phyloP scores from a whole-genome alignment of 2,329 filamentous ascomycete genomes.

The Fusarium sacchari region DNA sequence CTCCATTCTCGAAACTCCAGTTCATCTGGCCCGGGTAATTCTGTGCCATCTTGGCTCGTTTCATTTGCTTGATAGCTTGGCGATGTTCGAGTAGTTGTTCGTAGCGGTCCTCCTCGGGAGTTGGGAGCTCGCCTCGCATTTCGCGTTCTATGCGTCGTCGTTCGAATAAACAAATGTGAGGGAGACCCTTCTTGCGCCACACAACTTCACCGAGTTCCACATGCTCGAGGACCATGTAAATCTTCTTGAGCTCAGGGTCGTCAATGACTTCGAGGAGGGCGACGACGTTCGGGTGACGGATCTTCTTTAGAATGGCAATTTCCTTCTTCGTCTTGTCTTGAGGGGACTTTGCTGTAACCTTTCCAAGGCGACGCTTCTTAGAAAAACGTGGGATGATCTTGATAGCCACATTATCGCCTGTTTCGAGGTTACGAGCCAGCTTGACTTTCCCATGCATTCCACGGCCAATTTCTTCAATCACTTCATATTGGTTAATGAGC shows the following conservation, averaged over 20 bases:
- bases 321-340: slow-evolving; percentile 91
- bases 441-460: slow-evolving; percentile 99
- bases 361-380: slow-evolving; percentile 90
- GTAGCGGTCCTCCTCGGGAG: slow-evolving; percentile 69
- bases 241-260: slow-evolving; percentile 94
- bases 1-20: slow-evolving; percentile 88
- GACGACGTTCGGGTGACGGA: slow-evolving; percentile 96
- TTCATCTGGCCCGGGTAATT: slow-evolving; percentile 65
- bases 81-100: slow-evolving; percentile 68
- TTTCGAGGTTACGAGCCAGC: slow-evolving; percentile 82
- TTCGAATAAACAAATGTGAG: slow-evolving; percentile 85
- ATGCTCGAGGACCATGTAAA: slow-evolving; percentile 97
- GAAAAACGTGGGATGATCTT: slow-evolving; percentile 98
- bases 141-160: slow-evolving; percentile 82
- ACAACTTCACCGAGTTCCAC: slow-evolving; percentile 93
- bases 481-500: slow-evolving; percentile 96
- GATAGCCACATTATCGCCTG: slow-evolving; percentile 86
- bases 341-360: slow-evolving; percentile 72
- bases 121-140: slow-evolving; percentile 67
- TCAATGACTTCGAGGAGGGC: slow-evolving; percentile 97
- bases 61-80: slow-evolving; percentile 65
- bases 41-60: slow-evolving; percentile 64
- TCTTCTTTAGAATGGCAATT: slow-evolving; percentile 98
- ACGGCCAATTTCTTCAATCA: slow-evolving; percentile 94
- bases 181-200: slow-evolving; percentile 90